These are phyloP conservation scores for Amphicarpaea edgeworthii DNA, from an alignment of 306 rosid species.

Conservation along the genomic window DNA sequence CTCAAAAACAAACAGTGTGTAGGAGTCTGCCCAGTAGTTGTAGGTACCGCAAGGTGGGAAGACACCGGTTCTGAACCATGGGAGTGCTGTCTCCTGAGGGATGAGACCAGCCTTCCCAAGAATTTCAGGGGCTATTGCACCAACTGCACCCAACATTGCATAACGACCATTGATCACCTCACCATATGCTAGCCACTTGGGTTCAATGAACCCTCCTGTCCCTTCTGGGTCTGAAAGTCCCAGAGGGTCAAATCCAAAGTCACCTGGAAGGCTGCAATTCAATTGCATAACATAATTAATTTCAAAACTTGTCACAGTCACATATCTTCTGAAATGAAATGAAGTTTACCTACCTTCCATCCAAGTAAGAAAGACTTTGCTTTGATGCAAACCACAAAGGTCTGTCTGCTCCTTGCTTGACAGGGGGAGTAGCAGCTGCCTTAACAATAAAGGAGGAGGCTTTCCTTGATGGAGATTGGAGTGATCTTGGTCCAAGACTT, in stretches of 20 bases:
- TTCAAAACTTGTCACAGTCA: no score
- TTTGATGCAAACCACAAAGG: slow-evolving; percentile 97
- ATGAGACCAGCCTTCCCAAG: slow-evolving; percentile 77
- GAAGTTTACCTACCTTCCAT: slow-evolving; percentile 92
- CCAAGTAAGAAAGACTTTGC: slow-evolving; percentile 95
- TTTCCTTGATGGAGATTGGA: slow-evolving; percentile 57
- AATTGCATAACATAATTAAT: no score
- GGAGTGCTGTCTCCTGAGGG: slow-evolving; percentile 90
- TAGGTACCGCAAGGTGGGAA: slow-evolving; percentile 95
- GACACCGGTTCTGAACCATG: slow-evolving; percentile 96
- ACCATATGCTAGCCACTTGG: slow-evolving; percentile 94
- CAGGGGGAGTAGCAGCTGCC: slow-evolving; percentile 85
- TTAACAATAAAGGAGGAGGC: slow-evolving; percentile 80
- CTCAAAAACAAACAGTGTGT: slow-evolving; percentile 83
- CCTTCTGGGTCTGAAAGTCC: slow-evolving; percentile 99
- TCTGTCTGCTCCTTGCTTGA: slow-evolving; percentile 93
- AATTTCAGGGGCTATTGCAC: slow-evolving; percentile 91
- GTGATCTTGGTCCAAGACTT: slow-evolving; percentile 62
- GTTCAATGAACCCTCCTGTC: slow-evolving; percentile 96
- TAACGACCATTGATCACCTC: slow-evolving; percentile 86
- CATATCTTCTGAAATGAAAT: no score
- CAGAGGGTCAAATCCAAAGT: slow-evolving; percentile 90
- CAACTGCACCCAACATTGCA: slow-evolving; percentile 89
- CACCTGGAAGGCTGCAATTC: slow-evolving; percentile 92
- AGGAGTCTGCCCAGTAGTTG: slow-evolving; percentile 91